phyloP scores from a whole-genome alignment of 106 monocot genomes.

The Triglochin maritima region DNA sequence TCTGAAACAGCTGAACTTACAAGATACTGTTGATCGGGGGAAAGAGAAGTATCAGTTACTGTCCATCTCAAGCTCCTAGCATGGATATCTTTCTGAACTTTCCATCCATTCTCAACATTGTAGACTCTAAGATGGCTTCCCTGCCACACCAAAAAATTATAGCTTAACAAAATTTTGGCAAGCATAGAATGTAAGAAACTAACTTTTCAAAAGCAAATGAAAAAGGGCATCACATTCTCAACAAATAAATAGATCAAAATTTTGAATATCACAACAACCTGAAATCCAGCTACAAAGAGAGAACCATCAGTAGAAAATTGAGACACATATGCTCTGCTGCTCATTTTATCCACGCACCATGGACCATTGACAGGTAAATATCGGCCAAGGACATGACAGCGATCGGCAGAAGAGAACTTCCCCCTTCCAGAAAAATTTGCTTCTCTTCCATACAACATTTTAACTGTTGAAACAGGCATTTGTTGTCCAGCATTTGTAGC shows the following conservation, averaged over 20 bases:
- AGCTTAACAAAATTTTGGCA: background rate
- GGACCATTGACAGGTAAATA: constrained; percentile 76
- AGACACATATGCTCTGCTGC: constrained; percentile 75
- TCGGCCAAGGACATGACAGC: constrained; percentile 58
- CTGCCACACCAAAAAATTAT: constrained; percentile 7
- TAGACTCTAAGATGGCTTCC: constrained; percentile 64
- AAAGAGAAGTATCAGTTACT: constrained; percentile 80
- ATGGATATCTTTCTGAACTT: constrained; percentile 56
- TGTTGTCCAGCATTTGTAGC: constrained; percentile 12
- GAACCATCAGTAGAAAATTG: constrained; percentile 88
- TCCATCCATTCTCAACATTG: constrained; percentile 77
- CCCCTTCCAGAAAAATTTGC: constrained; percentile 53
- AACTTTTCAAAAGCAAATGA: constrained; percentile 1
- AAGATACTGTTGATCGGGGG: constrained; percentile 63
- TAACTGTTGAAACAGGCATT: constrained; percentile 35
- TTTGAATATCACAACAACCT: constrained; percentile 29
- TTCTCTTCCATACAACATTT: constrained; percentile 62
- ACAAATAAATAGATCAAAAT: too few relatives aligned
- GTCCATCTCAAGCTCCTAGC: constrained; percentile 81
- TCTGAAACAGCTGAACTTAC: too few relatives aligned
- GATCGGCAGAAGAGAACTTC: constrained; percentile 52
- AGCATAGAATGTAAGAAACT: background rate
- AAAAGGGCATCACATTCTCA: background rate
- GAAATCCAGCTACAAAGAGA: constrained; percentile 75
- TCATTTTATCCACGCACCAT: constrained; percentile 53